Base-by-base conservation (phyloP, 2,329 filamentous ascomycete genomes). In the Epichloe sp. region DNA sequence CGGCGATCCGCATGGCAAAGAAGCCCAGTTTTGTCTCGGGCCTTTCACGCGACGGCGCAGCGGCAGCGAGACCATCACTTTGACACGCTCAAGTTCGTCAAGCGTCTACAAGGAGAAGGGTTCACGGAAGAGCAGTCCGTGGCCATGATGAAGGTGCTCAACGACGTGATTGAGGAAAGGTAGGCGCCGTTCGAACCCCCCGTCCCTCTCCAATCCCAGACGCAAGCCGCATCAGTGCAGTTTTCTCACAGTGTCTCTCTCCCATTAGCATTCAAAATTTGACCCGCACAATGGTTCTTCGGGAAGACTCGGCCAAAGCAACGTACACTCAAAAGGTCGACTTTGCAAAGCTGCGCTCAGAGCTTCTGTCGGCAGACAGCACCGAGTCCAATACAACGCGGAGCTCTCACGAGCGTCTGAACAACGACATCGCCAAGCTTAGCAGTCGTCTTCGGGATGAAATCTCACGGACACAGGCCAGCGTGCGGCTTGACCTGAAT, bases 81-180 rank as follows among this genome's bases (percentile, higher is more conserved):
- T 65, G 93, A 98, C 69, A 98, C 93, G 1, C 79, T 98, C 55
- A 96, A 95, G 71, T 95, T 98, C 65, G 90, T 98, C 40, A 88
- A 95, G 70, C 78, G 88, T 49, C 74, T 98, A 41, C 83, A 91
- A 66, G 80, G 80, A 58, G 93, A 98, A 66, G 93, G 93, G 0
- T 96, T 97, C 67, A 95, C 88, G 23, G 91, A 97, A 67, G 86
- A 90, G 59, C 93, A 98, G 69, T 84, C 90, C 2, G 89, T 88
- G 26, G 91, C 93, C n/a, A 93, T 96, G 86, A 97, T 98, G 93
- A 88, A 87, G 65, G 88, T 97, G 6, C 75, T 98, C 40, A 90
- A 89, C 68, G 90, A 97, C 66, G 91, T 97, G 10, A 96, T 98
- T 57, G 88, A 97, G 66, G 93, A 98, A 71, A 95, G 84, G 83